Evolutionary conservation across 176 grass and related monocot genomes (phyloP).

Genomic region (Tillandsia leiboldiana): DNA sequence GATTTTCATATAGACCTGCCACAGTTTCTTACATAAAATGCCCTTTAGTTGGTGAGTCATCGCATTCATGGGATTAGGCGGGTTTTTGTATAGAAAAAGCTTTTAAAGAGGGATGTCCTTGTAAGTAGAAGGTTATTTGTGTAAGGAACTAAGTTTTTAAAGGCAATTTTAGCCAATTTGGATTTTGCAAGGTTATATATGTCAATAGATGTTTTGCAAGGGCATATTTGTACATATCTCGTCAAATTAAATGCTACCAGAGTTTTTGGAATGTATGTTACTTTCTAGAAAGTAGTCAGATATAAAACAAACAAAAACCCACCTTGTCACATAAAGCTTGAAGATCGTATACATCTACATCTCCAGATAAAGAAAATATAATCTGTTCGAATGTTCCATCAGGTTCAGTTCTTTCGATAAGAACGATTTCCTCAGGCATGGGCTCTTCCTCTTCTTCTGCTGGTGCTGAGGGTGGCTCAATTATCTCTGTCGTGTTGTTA

Average conservation of each 20-base stretch:
- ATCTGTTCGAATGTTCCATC: slow-evolving; percentile 79
- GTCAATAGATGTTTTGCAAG: too few relatives aligned
- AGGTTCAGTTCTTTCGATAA: slow-evolving; percentile 58
- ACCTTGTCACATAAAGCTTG: slow-evolving; percentile 89
- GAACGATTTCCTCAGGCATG: slow-evolving; percentile 52
- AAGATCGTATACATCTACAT: slow-evolving; percentile 85
- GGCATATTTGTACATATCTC: too few relatives aligned
- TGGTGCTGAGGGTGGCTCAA: slow-evolving; percentile 46
- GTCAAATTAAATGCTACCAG: not conserved
- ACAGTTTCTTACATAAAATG: too few relatives aligned
- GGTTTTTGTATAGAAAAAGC: too few relatives aligned
- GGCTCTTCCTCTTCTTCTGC: slow-evolving; percentile 67
- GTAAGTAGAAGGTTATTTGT: too few relatives aligned
- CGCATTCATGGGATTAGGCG: too few relatives aligned
- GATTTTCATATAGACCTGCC: too few relatives aligned
- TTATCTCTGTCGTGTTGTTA: slow-evolving; percentile 55
- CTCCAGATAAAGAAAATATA: slow-evolving; percentile 76
- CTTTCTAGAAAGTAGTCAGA: slow-evolving; percentile 10
- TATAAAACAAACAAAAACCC: slow-evolving; percentile 9
- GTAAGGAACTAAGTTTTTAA: too few relatives aligned
- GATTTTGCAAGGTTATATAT: too few relatives aligned
- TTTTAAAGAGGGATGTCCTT: too few relatives aligned
- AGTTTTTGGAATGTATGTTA: not conserved
- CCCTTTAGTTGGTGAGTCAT: too few relatives aligned
- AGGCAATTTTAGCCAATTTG: too few relatives aligned